Evolutionary conservation across 2,329 filamentous ascomycete species (phyloP), one percentile per base, ranked within the genome.

Genomic region (Orbilia javanica): DNA sequence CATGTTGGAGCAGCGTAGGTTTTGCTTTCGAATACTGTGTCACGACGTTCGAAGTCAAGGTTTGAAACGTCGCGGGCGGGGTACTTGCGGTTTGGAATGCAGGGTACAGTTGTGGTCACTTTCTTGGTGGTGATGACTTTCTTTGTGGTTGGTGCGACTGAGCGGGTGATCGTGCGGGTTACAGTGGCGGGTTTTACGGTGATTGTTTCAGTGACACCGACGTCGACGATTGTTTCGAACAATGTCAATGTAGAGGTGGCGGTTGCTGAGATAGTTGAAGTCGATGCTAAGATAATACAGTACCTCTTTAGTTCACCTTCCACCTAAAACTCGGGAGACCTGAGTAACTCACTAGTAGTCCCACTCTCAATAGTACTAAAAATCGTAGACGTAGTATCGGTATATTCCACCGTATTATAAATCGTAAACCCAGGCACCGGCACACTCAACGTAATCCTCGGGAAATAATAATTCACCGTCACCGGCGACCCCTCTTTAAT

Each of bases 161-260:
- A 15, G 46, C 8, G 50, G 13, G 64, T 67, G 10, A 67, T 67
- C 31, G 46, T 67, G 2, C 7, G 20, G 13, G 64, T 67, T 25
- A 25, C 44, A 11, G 39, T 27, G 20, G 44, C n/a, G 8, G 64
- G 50, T 27, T 11, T 34, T 2, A 52, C 36, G 3, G 64, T 67
- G 3, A 44, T 22, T 7, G 64, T 67, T 18, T 27, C 22, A 2
- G 48, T 55, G 7, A n/a, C 64, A 39, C 44, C 34, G 3, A 18
- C 39, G 4, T 15, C 7, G 0, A 27, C 36, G 1, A 27, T 20
- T 15, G 62, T 65, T 13, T n/a, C 8, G 13, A 13, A 20, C 10
- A 8, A 15, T 18, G 64, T 67, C 2, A 22, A 20, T n/a, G 36
- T 20, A 1, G 2, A 25, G 2, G 46, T 67, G 18, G 46, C 8